These are phyloP conservation scores for Centaurea solstitialis DNA, from an alignment of 129 eudicot species.

Conservation along the genomic window DNA sequence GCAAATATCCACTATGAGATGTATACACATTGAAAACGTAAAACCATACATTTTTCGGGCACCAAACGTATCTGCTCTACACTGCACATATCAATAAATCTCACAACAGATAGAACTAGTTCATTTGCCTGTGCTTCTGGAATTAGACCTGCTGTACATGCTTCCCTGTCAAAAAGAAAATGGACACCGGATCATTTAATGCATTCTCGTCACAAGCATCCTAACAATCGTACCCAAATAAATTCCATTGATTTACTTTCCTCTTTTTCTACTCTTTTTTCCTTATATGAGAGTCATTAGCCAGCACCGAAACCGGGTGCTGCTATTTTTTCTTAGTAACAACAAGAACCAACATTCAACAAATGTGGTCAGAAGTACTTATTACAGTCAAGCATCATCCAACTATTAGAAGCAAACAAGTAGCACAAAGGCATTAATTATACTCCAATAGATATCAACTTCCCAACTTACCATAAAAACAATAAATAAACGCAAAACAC, in stretches of 20 bases:
- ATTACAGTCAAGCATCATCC: neutral
- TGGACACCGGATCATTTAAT: neutral
- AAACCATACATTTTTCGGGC: conserved; percentile 70
- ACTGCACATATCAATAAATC: conserved; percentile 68
- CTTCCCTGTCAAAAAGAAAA: conserved; percentile 57
- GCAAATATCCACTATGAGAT: neutral
- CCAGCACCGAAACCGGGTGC: neutral
- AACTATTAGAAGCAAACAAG: neutral
- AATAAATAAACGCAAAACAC: neutral
- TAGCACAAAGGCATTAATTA: neutral
- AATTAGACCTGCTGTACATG: conserved; percentile 60
- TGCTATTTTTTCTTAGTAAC: conserved; percentile 8
- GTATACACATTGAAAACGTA: neutral
- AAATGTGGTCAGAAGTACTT: neutral
- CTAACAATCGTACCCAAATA: neutral
- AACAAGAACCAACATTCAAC: conserved; percentile 16
- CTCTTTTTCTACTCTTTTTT: neutral
- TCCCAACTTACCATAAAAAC: neutral
- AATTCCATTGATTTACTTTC: neutral
- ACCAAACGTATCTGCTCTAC: conserved; percentile 78
- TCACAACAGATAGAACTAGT: conserved; percentile 50
- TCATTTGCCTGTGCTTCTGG: conserved; percentile 65
- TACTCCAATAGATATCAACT: conserved; percentile 1
- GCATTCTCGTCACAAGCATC: neutral
- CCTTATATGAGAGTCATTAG: conserved; percentile 4